These are phyloP conservation scores for Mentha longifolia DNA, from an alignment of 257 asterid species.

Conservation along the genomic window DNA sequence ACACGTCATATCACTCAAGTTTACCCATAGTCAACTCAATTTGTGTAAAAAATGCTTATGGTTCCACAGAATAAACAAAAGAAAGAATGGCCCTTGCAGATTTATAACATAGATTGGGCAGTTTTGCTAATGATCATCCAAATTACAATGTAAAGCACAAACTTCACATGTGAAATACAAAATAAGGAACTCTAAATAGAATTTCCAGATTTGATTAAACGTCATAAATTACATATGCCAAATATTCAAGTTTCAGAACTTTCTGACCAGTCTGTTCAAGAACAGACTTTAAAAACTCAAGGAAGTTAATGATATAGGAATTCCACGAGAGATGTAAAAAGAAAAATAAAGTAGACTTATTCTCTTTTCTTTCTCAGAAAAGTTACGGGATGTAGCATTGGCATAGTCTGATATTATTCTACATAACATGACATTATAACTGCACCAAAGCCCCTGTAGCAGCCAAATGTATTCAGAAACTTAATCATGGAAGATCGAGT, in stretches of 20 bases:
- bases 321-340: neutral
- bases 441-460: neutral
- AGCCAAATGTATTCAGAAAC: constrained; percentile 6
- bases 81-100: too few species aligned
- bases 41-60: neutral
- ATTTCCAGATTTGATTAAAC: neutral
- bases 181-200: neutral
- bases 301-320: neutral
- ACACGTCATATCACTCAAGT: constrained; percentile 16
- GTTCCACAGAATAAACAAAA: neutral
- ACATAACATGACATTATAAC: constrained; percentile 8
- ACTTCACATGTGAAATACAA: too few species aligned
- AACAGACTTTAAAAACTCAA: neutral
- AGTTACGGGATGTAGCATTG: neutral
- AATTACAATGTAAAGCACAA: too few species aligned
- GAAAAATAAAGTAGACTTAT: neutral
- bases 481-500: constrained; percentile 11
- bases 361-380: neutral
- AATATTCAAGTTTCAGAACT: neutral
- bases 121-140: too few species aligned
- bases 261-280: neutral
- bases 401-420: too few species aligned
- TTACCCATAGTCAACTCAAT: neutral
- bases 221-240: neutral
- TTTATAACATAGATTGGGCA: too few species aligned